Evolutionary conservation across 169 alveolate genomes (phyloP), one percentile per base, ranked within the genome.

Genomic region (Cryptosporidium sp.): DNA sequence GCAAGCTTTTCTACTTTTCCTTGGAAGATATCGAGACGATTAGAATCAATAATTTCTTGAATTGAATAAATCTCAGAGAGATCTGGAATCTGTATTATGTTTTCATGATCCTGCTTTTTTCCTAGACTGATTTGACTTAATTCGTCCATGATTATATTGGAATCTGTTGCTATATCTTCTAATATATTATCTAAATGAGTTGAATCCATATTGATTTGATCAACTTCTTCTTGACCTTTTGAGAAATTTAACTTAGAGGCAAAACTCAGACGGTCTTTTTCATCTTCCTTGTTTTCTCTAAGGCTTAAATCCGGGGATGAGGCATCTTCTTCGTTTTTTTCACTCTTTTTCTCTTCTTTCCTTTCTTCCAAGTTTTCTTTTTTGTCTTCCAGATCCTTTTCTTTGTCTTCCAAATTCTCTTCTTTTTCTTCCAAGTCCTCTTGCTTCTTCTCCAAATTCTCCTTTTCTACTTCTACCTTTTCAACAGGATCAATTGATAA

Each of bases 21-120:
- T 9, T 23, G 67, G 6, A n/a, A 26, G 14, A 55, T n/a, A 26
- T 9, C 16, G 8, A n/a, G 12, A 10, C 35, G 16, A 26, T 26
- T 55, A 55, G 67, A 55, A 26, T 55, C 67, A n/a, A 55, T 55
- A 16, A 55, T 55, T 55, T 55, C 67, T 55, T 55, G 67, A 14
- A 65, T 65, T 31, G 51, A 65, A 31, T 23, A 31, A 14, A 65
- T 31, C 26, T 65, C 71, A 12, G 71, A 65, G 14, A 65, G 26
- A 29, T 65, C 71, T 55, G 67, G 67, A 23, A 55, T 26, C 21
- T 26, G 29, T 26, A 21, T 23, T 6, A 55, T 10, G 3, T 55
- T 26, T 26, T 18, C 10, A 55, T 23, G 62, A 23, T 55, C 35
- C 10, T 55, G 16, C 10, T 23, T 26, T 0, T 55, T 26, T 26